Base-by-base conservation (phyloP, 306 rosid species). In the Ammopiptanthus mongolicus region DNA sequence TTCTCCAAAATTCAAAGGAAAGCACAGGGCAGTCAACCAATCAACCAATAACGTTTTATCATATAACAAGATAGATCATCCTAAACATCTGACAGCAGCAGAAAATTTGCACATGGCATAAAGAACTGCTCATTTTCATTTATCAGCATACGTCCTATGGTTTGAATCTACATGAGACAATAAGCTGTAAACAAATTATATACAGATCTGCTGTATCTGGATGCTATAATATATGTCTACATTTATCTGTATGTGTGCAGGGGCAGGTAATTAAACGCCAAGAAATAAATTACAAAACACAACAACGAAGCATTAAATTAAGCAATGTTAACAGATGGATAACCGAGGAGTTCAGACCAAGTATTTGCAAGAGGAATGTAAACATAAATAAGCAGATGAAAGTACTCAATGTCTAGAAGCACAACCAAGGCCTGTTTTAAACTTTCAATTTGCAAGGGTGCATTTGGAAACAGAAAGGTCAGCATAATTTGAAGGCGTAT, bases 121-220 rank as follows among this genome's bases (percentile, higher is more conserved):
- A 70, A 68, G 25, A 83, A 53, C 37, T 57, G 68, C 25, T 48
- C 58, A 52, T 58, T 41, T 51, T 71, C 59, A 34, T 56, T 62
- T 53, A 59, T 68, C 74, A 42, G 56, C 51, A 17, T 21, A 46
- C 67, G 22, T 41, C 74, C 67, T 48, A 28, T 34, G 6, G 15
- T 39, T 66, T 73, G 34, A 19, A 74, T 66, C n/a, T 36, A 66
- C 69, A 73, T 69, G 37, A 25, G 77, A 65, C 70, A 71, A 62
- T 73, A 75, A 47, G 44, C 29, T 61, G 52, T 13, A 48, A 39
- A 22, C 25, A 77, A 73, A 56, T 36, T 11, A 44, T 65, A 44
- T 21, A 58, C 48, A 66, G 63, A 23, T 73, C 56, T 58, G 57
- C 34, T 56, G 63, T 46, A 57, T 46, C 61, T 25, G 21, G 29